phyloP scores from a whole-genome alignment of 805 yeast genomes.

The Nakazawaea holstii region DNA sequence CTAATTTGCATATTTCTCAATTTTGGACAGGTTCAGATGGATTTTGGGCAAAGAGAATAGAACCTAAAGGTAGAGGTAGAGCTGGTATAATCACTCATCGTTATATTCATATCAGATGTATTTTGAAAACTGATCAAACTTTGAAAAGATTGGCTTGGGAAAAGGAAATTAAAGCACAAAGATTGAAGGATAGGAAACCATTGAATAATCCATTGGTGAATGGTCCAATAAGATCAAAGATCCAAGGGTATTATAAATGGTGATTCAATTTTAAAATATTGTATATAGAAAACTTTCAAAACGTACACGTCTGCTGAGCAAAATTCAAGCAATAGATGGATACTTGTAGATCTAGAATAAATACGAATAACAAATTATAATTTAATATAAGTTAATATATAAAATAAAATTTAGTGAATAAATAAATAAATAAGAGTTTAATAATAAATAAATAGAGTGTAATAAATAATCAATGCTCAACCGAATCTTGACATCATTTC shows the following conservation, averaged over 20 bases:
- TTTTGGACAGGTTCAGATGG: slow-evolving; percentile 95
- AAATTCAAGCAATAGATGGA: too few species aligned
- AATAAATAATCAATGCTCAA: neutral
- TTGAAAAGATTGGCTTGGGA: slow-evolving; percentile 57
- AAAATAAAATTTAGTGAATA: slow-evolving; percentile 13
- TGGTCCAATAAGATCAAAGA: slow-evolving; percentile 40
- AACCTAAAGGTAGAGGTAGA: slow-evolving; percentile 88
- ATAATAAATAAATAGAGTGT: neutral
- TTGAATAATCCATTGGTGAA: slow-evolving; percentile 32
- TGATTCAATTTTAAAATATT: slow-evolving; percentile 17
- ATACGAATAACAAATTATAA: neutral
- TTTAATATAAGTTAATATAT: neutral
- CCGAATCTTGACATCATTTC: neutral
- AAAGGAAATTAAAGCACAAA: slow-evolving; percentile 37
- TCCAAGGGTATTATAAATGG: slow-evolving; percentile 55
- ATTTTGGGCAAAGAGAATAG: slow-evolving; percentile 59
- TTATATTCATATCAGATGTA: slow-evolving; percentile 74
- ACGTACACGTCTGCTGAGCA: too few species aligned
- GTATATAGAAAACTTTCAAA: neutral
- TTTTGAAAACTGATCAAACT: slow-evolving; percentile 67
- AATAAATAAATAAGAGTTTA: slow-evolving; percentile 3
- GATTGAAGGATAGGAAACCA: slow-evolving; percentile 29
- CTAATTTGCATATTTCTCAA: slow-evolving; percentile 65
- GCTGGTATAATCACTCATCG: slow-evolving; percentile 73
- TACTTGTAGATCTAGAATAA: too few species aligned